Conservation (phyloP, 352 stramenopile species). For the Globisporangium emineosum region DNA sequence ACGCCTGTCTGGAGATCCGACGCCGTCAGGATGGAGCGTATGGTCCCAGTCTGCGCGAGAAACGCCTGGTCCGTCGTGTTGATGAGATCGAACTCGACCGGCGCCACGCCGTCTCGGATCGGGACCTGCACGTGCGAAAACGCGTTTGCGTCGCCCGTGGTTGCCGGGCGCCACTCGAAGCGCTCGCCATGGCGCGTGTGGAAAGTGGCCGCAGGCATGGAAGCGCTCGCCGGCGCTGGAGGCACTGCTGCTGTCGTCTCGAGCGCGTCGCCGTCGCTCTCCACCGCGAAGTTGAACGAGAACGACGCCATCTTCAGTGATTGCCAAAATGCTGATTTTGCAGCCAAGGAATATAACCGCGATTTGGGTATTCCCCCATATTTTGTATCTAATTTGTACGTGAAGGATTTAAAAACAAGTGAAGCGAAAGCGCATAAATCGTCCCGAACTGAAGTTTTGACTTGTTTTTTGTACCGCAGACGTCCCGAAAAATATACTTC, state of each 20-base stretch:
- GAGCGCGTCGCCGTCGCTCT: slow-evolving; percentile 14
- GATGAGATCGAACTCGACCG: slow-evolving; percentile 55
- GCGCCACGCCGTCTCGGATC: slow-evolving; percentile 2
- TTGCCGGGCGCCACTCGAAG: slow-evolving; percentile 32
- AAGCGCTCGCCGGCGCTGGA: neutral
- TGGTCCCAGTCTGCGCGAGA: slow-evolving; percentile 48
- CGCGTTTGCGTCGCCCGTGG: neutral
- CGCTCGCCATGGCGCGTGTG: slow-evolving; percentile 50
- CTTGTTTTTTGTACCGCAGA: too few species aligned
- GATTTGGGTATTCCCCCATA: too few species aligned
- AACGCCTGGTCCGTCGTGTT: slow-evolving; percentile 56
- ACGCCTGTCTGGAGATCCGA: slow-evolving; percentile 76
- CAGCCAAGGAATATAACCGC: too few species aligned
- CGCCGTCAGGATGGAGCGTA: slow-evolving; percentile 63
- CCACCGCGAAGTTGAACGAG: slow-evolving; percentile 70
- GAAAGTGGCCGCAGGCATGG: neutral
- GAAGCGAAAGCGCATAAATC: too few species aligned
- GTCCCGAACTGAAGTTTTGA: too few species aligned
- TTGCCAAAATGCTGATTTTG: too few species aligned
- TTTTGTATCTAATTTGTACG: too few species aligned
- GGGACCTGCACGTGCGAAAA: slow-evolving; percentile 39
- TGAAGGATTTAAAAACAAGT: too few species aligned
- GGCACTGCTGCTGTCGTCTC: neutral
- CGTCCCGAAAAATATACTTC: too few species aligned
- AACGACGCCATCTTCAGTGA: slow-evolving; percentile 36